Percentiles rank a stretch among this genome's conserved stretches.
Conservation (phyloP, 164 flowering plant genomes). For the Vitis amurensis region DNA sequence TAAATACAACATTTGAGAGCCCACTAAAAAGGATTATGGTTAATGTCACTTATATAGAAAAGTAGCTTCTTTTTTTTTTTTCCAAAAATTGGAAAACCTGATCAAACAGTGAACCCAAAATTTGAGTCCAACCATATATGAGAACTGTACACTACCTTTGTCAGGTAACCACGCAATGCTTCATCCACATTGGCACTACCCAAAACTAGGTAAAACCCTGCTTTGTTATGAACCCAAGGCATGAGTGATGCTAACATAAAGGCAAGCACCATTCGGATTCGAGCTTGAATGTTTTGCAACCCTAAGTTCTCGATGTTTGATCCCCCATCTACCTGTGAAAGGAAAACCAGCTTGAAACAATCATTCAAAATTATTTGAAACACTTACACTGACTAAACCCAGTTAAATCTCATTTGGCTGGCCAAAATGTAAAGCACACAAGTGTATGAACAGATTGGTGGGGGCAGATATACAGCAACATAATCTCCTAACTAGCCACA, state of each 20-base stretch:
- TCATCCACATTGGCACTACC: constrained; percentile 99
- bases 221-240: constrained; percentile 95
- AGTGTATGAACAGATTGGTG: too few relatives aligned
- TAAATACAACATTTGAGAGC: background rate
- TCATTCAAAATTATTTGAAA: background rate
- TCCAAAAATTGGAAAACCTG: too few relatives aligned
- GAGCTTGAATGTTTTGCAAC: constrained; percentile 95
- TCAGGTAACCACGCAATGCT: constrained; percentile 93
- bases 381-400: too few relatives aligned
- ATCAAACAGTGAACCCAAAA: too few relatives aligned
- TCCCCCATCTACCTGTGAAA: constrained; percentile 90
- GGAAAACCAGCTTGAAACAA: background rate
- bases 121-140: too few relatives aligned
- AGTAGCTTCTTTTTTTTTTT: too few relatives aligned
- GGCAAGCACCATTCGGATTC: constrained; percentile 91
- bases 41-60: too few relatives aligned
- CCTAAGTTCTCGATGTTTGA: constrained; percentile 84
- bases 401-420: constrained; percentile 1
- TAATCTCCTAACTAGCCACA: too few relatives aligned
- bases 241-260: constrained; percentile 94
- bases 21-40: background rate
- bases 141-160: constrained; percentile 55
- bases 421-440: background rate
- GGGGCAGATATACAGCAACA: too few relatives aligned
- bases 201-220: constrained; percentile 92